phyloP scores from a whole-genome alignment of 2,329 filamentous ascomycete genomes.

The Neonectria coccinea region DNA sequence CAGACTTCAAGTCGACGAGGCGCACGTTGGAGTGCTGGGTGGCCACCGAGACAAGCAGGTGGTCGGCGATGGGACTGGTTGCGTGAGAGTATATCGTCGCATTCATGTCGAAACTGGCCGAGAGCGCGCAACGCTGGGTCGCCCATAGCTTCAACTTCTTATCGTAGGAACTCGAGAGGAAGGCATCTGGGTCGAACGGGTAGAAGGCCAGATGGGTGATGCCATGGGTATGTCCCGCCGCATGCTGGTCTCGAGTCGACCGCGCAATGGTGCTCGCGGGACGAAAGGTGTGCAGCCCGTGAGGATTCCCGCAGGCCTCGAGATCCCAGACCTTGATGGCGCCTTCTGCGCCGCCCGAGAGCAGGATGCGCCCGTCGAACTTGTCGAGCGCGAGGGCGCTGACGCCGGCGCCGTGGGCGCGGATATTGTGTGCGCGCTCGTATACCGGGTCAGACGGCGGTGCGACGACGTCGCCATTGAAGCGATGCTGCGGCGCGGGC shows the following conservation, averaged over 20 bases:
- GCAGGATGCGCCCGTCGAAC: constrained; percentile 80
- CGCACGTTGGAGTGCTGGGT: constrained; percentile 88
- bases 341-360: constrained; percentile 88
- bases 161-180: constrained; percentile 83
- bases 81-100: constrained; percentile 82
- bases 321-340: constrained; percentile 90
- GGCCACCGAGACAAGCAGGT: constrained; percentile 87
- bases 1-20: constrained; percentile 87
- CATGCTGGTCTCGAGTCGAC: constrained; percentile 48
- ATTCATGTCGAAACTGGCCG: constrained; percentile 75
- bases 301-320: constrained; percentile 66
- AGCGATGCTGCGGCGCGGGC: constrained; percentile 74
- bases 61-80: constrained; percentile 76
- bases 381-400: constrained; percentile 84
- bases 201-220: constrained; percentile 84
- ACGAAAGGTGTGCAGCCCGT: constrained; percentile 61
- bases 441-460: constrained; percentile 36
- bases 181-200: constrained; percentile 80
- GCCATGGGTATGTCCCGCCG: constrained; percentile 71
- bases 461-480: constrained; percentile 65
- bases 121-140: constrained; percentile 69
- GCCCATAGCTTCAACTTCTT: constrained; percentile 81
- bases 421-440: constrained; percentile 54
- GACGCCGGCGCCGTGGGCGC: constrained; percentile 82
- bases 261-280: constrained; percentile 65